phyloP scores from a whole-genome alignment of 2,329 filamentous ascomycete species.

The Knoxdaviesia proteae region DNA sequence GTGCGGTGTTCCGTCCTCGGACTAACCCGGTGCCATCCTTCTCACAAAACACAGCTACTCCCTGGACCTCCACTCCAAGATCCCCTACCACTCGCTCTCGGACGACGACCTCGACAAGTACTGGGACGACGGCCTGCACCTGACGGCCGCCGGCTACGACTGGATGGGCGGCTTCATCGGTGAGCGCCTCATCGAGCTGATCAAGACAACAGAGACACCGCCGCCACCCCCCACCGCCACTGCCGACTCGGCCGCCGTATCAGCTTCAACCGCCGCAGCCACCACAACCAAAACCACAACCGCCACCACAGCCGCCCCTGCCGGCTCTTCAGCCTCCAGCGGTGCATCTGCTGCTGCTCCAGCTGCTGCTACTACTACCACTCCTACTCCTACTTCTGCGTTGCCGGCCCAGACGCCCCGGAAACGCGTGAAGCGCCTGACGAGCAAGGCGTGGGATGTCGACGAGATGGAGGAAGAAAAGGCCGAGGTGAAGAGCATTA shows the following conservation, averaged over 20 bases:
- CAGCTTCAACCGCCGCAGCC: background rate
- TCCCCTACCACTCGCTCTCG: conserved; percentile 31
- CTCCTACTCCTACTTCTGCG: background rate
- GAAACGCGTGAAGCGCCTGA: conserved; percentile 8
- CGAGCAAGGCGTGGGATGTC: conserved; percentile 12
- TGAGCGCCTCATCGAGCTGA: conserved; percentile 25
- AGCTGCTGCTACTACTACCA: background rate
- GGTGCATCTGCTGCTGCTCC: too few relatives aligned
- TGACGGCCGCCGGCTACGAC: conserved; percentile 37
- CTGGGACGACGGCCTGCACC: conserved; percentile 42
- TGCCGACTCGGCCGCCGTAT: background rate
- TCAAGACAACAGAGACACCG: conserved; percentile 9
- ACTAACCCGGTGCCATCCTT: background rate
- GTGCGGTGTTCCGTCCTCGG: background rate
- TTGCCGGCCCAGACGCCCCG: conserved; percentile 2
- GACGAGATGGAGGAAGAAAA: conserved; percentile 25
- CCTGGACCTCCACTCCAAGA: conserved; percentile 31
- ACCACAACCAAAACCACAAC: background rate
- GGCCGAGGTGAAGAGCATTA: conserved; percentile 23
- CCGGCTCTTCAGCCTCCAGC: background rate
- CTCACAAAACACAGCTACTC: conserved; percentile 21
- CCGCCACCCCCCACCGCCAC: background rate
- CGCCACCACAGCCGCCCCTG: background rate
- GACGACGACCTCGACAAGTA: conserved; percentile 23
- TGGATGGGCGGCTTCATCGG: conserved; percentile 38